Evolutionary conservation across 2,329 filamentous ascomycete species (phyloP).

Genomic region (Beauveria pseudobassiana): DNA sequence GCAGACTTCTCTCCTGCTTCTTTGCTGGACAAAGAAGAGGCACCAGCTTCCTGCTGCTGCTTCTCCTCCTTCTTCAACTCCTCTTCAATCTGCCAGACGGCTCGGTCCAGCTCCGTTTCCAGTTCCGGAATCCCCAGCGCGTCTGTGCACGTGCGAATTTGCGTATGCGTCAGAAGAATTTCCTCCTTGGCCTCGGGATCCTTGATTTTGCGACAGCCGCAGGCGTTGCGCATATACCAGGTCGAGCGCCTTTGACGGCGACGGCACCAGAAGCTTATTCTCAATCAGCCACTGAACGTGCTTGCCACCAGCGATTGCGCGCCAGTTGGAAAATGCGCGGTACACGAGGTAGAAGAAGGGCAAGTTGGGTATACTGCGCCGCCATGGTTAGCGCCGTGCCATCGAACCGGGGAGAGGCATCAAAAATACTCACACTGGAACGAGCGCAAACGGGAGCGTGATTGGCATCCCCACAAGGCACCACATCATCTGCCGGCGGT

Average conservation of each 20-base stretch:
- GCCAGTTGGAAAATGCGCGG: slow-evolving; percentile 86
- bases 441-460: slow-evolving; percentile 69
- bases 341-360: slow-evolving; percentile 96
- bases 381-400: neutral
- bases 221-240: slow-evolving; percentile 51
- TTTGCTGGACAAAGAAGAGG: neutral
- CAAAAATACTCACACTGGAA: slow-evolving; percentile 66
- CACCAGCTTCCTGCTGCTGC: slow-evolving; percentile 17
- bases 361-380: slow-evolving; percentile 71
- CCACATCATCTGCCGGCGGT: slow-evolving; percentile 70
- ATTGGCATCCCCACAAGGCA: slow-evolving; percentile 79
- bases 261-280: slow-evolving; percentile 60
- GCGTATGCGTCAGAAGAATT: slow-evolving; percentile 39
- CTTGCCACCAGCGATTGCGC: slow-evolving; percentile 74
- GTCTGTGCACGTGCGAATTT: slow-evolving; percentile 52
- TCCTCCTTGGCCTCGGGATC: slow-evolving; percentile 23
- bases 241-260: slow-evolving; percentile 64
- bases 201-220: slow-evolving; percentile 14
- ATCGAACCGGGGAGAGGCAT: neutral
- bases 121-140: slow-evolving; percentile 62
- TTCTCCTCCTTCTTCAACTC: slow-evolving; percentile 35
- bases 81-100: slow-evolving; percentile 64
- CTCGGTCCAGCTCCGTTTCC: slow-evolving; percentile 64
- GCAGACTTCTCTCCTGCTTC: neutral
- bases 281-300: slow-evolving; percentile 76